Evolutionary conservation across 2,329 filamentous ascomycete genomes (phyloP).

Genomic region (Calonectria pteridis): DNA sequence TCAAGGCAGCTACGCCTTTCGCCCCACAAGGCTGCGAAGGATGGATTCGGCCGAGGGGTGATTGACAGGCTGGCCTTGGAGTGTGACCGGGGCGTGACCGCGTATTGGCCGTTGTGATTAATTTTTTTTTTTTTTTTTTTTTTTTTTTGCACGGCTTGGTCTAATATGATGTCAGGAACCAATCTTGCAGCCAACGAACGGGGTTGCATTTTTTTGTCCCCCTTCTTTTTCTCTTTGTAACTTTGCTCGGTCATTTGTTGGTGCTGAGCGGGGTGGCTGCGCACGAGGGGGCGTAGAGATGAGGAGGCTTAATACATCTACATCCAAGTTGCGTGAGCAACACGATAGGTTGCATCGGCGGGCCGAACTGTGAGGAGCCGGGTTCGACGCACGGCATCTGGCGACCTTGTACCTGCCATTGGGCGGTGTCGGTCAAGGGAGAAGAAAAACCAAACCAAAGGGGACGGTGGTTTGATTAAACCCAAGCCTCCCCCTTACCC

Average conservation of each 20-base stretch:
- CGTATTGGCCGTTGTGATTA: neutral
- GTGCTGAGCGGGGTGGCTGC: neutral
- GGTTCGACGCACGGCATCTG: neutral
- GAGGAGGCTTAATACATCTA: neutral
- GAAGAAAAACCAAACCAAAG: neutral
- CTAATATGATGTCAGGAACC: neutral
- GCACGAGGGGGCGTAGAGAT: too few species aligned
- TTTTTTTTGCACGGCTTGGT: too few species aligned
- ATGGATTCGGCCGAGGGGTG: neutral
- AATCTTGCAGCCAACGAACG: neutral
- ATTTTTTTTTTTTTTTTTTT: too few species aligned
- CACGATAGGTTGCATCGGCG: neutral
- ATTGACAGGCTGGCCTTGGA: neutral
- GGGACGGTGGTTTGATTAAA: neutral
- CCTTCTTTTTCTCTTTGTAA: neutral
- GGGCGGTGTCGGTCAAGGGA: neutral
- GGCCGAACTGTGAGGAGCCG: neutral
- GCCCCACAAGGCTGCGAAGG: constrained; percentile 12
- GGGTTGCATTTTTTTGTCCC: neutral
- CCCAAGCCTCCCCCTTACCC: neutral
- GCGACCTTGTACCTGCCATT: neutral
- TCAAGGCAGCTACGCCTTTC: constrained; percentile 11
- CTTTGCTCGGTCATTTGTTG: neutral
- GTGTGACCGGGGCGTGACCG: neutral
- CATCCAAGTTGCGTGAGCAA: neutral